Base-by-base conservation (phyloP, 2,329 filamentous ascomycete genomes). In the Botrytis aclada region DNA sequence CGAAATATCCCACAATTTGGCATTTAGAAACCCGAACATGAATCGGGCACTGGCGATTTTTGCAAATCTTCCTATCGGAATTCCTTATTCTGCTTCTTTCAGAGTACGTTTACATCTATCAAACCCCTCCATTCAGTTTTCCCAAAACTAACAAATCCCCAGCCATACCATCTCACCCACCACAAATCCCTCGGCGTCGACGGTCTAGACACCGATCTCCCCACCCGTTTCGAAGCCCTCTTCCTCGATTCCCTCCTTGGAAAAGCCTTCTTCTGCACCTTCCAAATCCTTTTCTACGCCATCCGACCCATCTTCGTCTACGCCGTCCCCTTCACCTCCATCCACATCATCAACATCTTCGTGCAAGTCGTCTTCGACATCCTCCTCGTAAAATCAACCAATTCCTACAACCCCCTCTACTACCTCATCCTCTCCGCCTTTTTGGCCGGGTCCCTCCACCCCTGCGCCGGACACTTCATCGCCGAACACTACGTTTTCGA, bases 201-300 rank as follows among this genome's bases (percentile, higher is more conserved):
- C 79, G 96, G 96, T 72, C 89, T 99, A 61, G 96, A 99, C 82
- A 97, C 95, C 62, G 96, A 99, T 81, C 90, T 99, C 41, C 96
- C 96, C 37, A 98, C 96, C 29, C 90, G 93, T 66, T 83, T 98
- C 69, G 96, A 99, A 85, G 95, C 94, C 75, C 84, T 97, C 81
- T 92, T 99, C 82, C 91, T 99, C 79, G 93, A 99, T 85, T 98
- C 94, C 12, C 91, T 99, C 78, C 89, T 95, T 29, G 96, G 96
- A 82, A 99, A 99, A 84, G 92, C 96, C 77, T 99, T 99, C 86
- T 99, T 99, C 88, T 95, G 93, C 85, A 99, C 96, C 77, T 99
- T 98, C 85, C 96, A 99, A 84, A 98, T 99, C 83, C 88, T 99
- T 81, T 99, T 99, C 88, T 99, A 99, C 85, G 96, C 96, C 79